Evolutionary conservation across 2,329 filamentous ascomycete species (phyloP).

Genomic region (Paracoccidioides lutzii): DNA sequence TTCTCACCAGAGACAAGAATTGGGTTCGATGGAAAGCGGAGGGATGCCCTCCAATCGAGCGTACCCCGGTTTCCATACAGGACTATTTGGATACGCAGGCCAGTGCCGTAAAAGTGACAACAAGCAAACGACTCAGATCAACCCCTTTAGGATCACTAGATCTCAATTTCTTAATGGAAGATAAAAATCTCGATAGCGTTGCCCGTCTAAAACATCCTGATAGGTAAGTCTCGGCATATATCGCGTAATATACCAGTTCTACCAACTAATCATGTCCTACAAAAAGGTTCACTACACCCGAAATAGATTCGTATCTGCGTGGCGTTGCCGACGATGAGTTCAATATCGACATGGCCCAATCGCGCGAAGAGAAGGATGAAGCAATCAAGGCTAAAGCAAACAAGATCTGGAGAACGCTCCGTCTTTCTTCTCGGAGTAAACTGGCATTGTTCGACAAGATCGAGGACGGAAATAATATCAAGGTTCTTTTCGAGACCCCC

Average conservation of each 20-base stretch:
- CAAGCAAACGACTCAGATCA: constrained; percentile 56
- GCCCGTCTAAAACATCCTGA: constrained; percentile 54
- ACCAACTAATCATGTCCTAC: neutral
- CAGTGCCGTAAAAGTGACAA: constrained; percentile 51
- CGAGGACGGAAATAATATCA: constrained; percentile 62
- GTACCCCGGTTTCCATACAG: constrained; percentile 53
- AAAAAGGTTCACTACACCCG: constrained; percentile 54
- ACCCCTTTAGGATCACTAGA: constrained; percentile 60
- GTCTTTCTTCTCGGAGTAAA: constrained; percentile 61
- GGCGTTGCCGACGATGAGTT: constrained; percentile 70
- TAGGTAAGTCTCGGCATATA: constrained; percentile 28
- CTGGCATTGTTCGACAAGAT: constrained; percentile 75
- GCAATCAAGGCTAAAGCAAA: constrained; percentile 64
- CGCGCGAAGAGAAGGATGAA: constrained; percentile 45
- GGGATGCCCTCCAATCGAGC: constrained; percentile 76
- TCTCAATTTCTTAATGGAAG: constrained; percentile 64
- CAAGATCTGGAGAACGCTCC: constrained; percentile 79
- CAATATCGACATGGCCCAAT: constrained; percentile 69
- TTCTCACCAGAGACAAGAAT: constrained; percentile 90
- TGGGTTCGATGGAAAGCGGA: constrained; percentile 99
- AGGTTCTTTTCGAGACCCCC: constrained; percentile 34
- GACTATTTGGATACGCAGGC: constrained; percentile 59
- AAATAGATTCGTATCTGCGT: constrained; percentile 55
- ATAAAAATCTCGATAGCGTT: constrained; percentile 47
- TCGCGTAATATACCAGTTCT: neutral